A percentile compares a stretch with the other conserved stretches of the same genome.
phyloP scores from a whole-genome alignment of 2,329 filamentous ascomycete species.

The Lasiodiplodia theobromae region DNA sequence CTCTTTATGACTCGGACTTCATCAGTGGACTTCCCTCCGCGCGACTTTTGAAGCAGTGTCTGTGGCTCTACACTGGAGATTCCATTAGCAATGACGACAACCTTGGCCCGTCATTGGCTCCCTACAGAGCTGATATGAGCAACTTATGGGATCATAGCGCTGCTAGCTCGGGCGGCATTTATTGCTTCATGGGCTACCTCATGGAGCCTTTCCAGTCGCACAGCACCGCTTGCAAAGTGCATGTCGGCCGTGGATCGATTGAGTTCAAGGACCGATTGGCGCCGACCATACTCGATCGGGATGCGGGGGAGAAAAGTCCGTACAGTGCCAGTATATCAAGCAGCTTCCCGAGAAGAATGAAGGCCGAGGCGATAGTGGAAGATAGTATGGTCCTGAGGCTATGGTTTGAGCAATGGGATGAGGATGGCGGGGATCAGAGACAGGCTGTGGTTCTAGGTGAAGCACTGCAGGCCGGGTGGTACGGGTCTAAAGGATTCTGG shows the following conservation, averaged over 20 bases:
- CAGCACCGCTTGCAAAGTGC: background rate
- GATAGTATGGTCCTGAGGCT: background rate
- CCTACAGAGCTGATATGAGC: background rate
- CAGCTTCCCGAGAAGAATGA: background rate
- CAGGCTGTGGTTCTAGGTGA: background rate
- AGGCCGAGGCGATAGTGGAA: background rate
- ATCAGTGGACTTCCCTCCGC: background rate
- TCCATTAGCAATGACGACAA: background rate
- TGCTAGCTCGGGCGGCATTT: background rate
- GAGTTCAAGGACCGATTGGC: background rate
- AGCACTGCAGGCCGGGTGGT: background rate
- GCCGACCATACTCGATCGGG: background rate
- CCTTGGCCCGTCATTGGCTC: background rate
- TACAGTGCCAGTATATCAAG: background rate
- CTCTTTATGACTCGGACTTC: background rate
- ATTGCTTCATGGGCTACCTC: background rate
- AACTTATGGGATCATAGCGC: background rate
- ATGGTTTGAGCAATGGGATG: background rate
- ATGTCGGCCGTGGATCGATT: background rate
- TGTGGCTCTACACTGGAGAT: background rate
- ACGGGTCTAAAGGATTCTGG: background rate
- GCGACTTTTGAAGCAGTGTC: background rate
- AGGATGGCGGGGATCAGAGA: background rate
- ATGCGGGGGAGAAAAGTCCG: background rate
- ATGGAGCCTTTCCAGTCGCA: background rate